Evolutionary conservation across 2,329 filamentous ascomycete genomes (phyloP), one percentile per base, ranked within the genome.

Genomic region (Exophiala spinifera): DNA sequence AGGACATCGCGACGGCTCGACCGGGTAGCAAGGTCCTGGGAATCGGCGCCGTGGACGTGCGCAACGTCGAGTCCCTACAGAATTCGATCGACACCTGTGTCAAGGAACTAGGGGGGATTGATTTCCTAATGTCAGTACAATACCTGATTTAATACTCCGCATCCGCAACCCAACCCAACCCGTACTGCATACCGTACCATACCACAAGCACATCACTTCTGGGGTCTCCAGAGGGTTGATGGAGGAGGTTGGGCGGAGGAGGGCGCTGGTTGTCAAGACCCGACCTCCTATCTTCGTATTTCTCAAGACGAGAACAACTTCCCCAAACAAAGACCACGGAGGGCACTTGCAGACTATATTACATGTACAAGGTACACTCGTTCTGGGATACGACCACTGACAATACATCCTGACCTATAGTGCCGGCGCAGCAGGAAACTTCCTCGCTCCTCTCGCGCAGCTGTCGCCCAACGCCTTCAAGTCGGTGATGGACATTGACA

Each of bases 341-440:
- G n/a, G n/a, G n/a, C n/a, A n/a, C n/a, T n/a, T n/a, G n/a, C n/a
- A n/a, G n/a, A n/a, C n/a, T n/a, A n/a, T n/a, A n/a, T n/a, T n/a
- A n/a, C n/a, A n/a, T n/a, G n/a, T n/a, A n/a, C n/a, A n/a, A n/a
- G n/a, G n/a, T n/a, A n/a, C n/a, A n/a, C n/a, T n/a, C n/a, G n/a
- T n/a, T n/a, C n/a, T n/a, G n/a, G n/a, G n/a, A n/a, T n/a, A n/a
- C n/a, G n/a, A n/a, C n/a, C n/a, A n/a, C n/a, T n/a, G n/a, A n/a
- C 7, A 25, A 23, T 10, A 19, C 11, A 23, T 25, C 23, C 23
- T 10, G 33, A n/a, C 51, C n/a, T n/a, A n/a, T 65, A 94, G 88
- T 69, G 92, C 92, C 17, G 94, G 94, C 47, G 94, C 94, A 13
- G 94, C 94, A 15, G 94, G 94, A 55, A 99, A 99, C 72, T 99